Conservation (phyloP, 805 yeast genomes). For the Candida piceae region DNA sequence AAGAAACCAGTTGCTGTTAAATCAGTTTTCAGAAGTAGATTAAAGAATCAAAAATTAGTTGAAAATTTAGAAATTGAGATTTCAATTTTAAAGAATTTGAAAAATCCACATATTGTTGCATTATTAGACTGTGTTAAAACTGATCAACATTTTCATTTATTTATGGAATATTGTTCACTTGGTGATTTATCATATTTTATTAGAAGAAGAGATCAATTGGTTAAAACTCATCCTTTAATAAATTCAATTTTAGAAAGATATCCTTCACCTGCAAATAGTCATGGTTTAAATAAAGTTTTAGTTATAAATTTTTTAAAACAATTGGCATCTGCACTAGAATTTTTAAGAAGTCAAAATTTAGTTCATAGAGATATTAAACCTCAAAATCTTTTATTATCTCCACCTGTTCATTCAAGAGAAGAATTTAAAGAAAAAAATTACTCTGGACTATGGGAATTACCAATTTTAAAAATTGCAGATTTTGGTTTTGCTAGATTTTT, state of each 20-base stretch:
- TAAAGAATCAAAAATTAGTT: constrained; percentile 78
- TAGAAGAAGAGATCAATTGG: constrained; percentile 65
- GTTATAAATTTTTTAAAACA: constrained; percentile 85
- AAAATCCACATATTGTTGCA: constrained; percentile 90
- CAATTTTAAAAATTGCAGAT: constrained; percentile 90
- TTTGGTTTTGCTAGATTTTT: constrained; percentile 95
- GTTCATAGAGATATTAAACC: constrained; percentile 97
- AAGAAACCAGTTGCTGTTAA: constrained; percentile 78
- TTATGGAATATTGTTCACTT: constrained; percentile 95
- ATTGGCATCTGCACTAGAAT: constrained; percentile 75
- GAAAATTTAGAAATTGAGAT: constrained; percentile 93
- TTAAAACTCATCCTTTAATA: constrained; percentile 71
- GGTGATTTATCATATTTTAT: constrained; percentile 92
- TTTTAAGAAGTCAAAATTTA: constrained; percentile 74
- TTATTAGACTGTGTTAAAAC: constrained; percentile 81
- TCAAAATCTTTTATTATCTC: constrained; percentile 76
- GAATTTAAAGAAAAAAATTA: constrained; percentile 54
- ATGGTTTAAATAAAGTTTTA: constrained; percentile 74
- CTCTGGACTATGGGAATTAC: constrained; percentile 83
- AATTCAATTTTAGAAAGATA: constrained; percentile 71
- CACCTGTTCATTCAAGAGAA: constrained; percentile 65
- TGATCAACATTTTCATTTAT: constrained; percentile 68
- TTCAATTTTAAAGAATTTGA: constrained; percentile 76
- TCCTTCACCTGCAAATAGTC: constrained; percentile 72
- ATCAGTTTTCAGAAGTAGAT: constrained; percentile 75